Evolutionary conservation across 2,329 filamentous ascomycete genomes (phyloP).

Genomic region (Nannizziopsis barbatae): DNA sequence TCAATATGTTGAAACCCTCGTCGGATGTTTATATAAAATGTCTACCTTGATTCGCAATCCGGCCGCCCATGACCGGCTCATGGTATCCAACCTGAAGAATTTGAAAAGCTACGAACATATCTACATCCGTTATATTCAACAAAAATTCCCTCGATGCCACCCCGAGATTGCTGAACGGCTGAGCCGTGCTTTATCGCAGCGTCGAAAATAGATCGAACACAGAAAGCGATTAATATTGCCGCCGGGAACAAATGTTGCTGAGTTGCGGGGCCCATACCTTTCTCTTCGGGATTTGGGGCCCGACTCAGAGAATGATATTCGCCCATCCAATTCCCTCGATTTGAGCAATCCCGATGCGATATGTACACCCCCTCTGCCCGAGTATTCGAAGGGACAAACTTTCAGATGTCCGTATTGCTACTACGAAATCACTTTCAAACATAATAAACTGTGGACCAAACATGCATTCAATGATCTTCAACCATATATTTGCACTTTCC

Average conservation of each 20-base stretch:
- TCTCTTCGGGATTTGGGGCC: too few species aligned
- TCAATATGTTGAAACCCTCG: slow-evolving; percentile 17
- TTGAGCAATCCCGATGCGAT: too few species aligned
- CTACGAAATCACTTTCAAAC: too few species aligned
- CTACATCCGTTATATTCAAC: slow-evolving; percentile 16
- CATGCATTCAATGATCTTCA: slow-evolving; percentile 33
- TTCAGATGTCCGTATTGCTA: too few species aligned
- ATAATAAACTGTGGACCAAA: slow-evolving; percentile 24
- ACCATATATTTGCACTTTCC: slow-evolving; percentile 30
- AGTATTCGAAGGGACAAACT: too few species aligned
- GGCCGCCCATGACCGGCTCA: slow-evolving; percentile 27
- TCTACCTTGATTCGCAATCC: slow-evolving; percentile 31
- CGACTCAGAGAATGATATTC: too few species aligned
- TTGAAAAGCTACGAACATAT: neutral
- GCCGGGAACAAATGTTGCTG: too few species aligned
- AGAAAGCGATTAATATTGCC: slow-evolving; percentile 10
- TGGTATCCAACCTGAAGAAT: neutral
- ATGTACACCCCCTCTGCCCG: too few species aligned
- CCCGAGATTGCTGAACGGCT: slow-evolving; percentile 20
- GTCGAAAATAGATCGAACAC: slow-evolving; percentile 31
- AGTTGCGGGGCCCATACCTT: too few species aligned
- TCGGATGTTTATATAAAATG: slow-evolving; percentile 28
- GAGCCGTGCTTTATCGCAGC: slow-evolving; percentile 25
- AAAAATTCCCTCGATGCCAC: slow-evolving; percentile 22
- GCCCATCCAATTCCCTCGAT: too few species aligned